Evolutionary conservation across 1,284 basidiomycete genomes (phyloP), one percentile per base, ranked within the genome.

Genomic region (Xerocomus tenax): DNA sequence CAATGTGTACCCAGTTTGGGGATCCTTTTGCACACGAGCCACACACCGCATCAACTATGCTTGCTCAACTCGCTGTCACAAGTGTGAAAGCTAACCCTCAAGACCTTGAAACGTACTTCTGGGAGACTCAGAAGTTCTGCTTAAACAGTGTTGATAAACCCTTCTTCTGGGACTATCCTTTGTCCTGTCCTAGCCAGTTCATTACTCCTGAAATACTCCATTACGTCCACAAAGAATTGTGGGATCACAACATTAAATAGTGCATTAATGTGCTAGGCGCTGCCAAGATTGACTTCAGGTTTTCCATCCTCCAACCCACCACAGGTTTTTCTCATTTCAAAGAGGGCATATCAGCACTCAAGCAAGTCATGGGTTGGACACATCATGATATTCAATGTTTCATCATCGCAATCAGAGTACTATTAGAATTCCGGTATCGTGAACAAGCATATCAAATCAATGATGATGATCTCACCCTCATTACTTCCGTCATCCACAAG

Each of bases 1-100:
- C 43, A 2, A 50, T 18, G 25, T 50, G 41, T 13, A 35, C 29
- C 12, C 21, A 49, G 5, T 50, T 51, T 23, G 39, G 50, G 6
- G 34, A 51, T 18, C 15, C 36, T 3, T 47, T 47, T 26, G 13
- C 4, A 3, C 40, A 51, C 10, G 15, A 30, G 5, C 34, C 45
- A 25, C 18, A 19, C 3, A 47, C 44, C 3, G n/a, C 8, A 0
- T 35, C n/a, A 8, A 47, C 15, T 3, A 51, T 36, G 3, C 19
- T 51, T 1, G 45, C 45, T 13, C 50, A 52, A n/a, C 25, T 52
- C 15, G 1, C 8, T 3, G 38, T n/a, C 12, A 12, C 16, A 13
- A 32, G 30, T 12, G 25, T 39, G 2, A 48, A 42, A 15, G 36
- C 16, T 7, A 38, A 45, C 18, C 34, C 23, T 3, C 13, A n/a